These are phyloP conservation scores for Trypanosomatidae sp. DNA, from an alignment of 208 protist species.

Conservation along the genomic window DNA sequence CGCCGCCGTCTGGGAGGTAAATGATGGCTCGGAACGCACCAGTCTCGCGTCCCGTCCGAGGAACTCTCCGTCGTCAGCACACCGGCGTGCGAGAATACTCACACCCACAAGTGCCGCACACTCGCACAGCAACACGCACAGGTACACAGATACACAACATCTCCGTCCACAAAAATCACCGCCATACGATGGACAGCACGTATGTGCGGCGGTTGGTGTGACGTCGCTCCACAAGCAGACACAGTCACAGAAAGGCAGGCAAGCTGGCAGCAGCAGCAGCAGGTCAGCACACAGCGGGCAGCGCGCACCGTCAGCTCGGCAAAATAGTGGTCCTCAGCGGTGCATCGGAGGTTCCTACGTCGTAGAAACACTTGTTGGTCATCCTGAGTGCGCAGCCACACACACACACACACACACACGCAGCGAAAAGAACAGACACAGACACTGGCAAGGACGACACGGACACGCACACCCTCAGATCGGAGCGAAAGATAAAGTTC, in stretches of 20 bases:
- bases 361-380: too few species aligned
- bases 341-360: too few species aligned
- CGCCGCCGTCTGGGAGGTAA: constrained; percentile 14
- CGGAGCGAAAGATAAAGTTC: constrained; percentile 63
- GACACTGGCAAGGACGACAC: background rate
- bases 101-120: background rate
- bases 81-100: background rate
- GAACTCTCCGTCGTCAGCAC: constrained; percentile 1
- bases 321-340: too few species aligned
- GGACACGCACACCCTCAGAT: constrained; percentile 41
- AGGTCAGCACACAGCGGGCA: too few species aligned
- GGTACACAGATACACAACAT: constrained; percentile 3
- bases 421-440: too few species aligned
- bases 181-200: constrained; percentile 19
- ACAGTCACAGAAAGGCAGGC: too few species aligned
- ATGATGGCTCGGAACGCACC: constrained; percentile 19
- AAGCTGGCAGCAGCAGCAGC: too few species aligned
- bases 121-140: background rate
- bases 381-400: too few species aligned
- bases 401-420: background rate
- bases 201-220: constrained; percentile 28
- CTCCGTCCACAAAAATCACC: constrained; percentile 34
- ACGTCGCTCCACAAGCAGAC: too few species aligned
- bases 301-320: too few species aligned
- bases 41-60: background rate